phyloP scores from a whole-genome alignment of 208 protist genomes.

The Strigomonas culicis region DNA sequence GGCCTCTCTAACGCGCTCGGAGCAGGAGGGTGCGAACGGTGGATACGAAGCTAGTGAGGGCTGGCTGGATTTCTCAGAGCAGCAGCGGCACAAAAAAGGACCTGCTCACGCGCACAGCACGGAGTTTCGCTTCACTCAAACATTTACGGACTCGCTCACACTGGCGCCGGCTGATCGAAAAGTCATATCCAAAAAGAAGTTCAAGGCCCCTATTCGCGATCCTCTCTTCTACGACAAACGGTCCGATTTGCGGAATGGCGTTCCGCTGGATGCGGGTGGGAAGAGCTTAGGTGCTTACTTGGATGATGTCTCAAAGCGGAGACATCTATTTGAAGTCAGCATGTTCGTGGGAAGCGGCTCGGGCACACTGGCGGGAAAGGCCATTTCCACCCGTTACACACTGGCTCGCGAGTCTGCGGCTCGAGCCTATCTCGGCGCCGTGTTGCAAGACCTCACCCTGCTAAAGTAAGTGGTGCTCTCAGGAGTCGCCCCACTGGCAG shows the following conservation, averaged over 20 bases:
- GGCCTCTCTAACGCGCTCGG: too few relatives aligned
- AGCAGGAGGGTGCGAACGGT: too few relatives aligned
- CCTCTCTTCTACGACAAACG: constrained; percentile 74
- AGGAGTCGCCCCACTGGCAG: too few relatives aligned
- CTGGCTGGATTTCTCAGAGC: too few relatives aligned
- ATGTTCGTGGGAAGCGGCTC: constrained; percentile 35
- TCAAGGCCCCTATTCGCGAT: constrained; percentile 64
- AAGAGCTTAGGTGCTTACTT: constrained; percentile 42
- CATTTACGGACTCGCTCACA: constrained; percentile 47
- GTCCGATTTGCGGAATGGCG: constrained; percentile 71
- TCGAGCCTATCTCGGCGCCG: constrained; percentile 54
- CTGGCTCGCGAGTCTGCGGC: constrained; percentile 59
- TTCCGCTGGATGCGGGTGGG: constrained; percentile 67
- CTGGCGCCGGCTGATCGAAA: constrained; percentile 61
- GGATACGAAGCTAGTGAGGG: too few relatives aligned
- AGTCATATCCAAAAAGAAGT: constrained; percentile 43
- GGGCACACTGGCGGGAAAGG: constrained; percentile 40
- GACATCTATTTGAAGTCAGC: constrained; percentile 74
- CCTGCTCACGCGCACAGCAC: too few relatives aligned
- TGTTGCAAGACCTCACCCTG: constrained; percentile 43
- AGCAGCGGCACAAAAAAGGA: too few relatives aligned
- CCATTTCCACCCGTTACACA: constrained; percentile 61
- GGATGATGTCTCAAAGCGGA: constrained; percentile 37
- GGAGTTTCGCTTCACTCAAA: constrained; percentile 54
- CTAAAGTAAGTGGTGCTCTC: too few relatives aligned